Evolutionary conservation across 768 basidiomycete species (phyloP), one percentile per base, ranked within the genome.

Genomic region (Tylopilus sp.): DNA sequence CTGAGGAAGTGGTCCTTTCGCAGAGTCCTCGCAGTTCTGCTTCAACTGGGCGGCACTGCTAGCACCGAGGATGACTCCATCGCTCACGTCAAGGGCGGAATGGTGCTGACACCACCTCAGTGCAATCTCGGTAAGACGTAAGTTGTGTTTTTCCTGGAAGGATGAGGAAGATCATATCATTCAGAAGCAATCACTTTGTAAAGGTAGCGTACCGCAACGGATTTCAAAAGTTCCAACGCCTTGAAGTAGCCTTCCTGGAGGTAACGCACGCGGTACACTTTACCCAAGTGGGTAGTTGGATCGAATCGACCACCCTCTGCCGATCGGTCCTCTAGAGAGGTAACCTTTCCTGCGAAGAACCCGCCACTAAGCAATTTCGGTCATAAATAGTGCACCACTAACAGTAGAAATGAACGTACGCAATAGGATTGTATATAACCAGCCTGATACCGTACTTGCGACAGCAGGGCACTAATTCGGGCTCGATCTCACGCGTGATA

Each of bases 51-150:
- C 65, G 6, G 65, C 68, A n/a, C 74, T 76, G 58, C 74, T 76
- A 6, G 79, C 78, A 3, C 79, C 80, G 6, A 81, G 58, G 48
- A 81, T 78, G 13, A 80, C 63, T 3, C 78, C 81, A 50, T 81
- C 79, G 25, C 55, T 45, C 1, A 67, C 66, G 29, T 59, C 73
- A 45, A 85, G 61, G 3, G 70, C 51, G 7, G 78, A 80, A 55
- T 85, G 83, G 52, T 85, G 77, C 48, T 82, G 78, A 46, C 78
- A 71, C 84, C 84, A 86, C n/a, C 84, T 73, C 43, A 84, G 67
- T 1, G 83, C 80, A 4, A 82, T 73, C 65, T 85, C 82, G 3
- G 76, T 72, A 51, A 82, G 67, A 0, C 76, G 74, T 4, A 85
- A 62, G 38, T 66, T 56, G 54, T 83, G 70, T 45, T 74, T 77